These are phyloP conservation scores for Drechmeria coniospora DNA, from an alignment of 2,329 filamentous ascomycete species.

Conservation along the genomic window DNA sequence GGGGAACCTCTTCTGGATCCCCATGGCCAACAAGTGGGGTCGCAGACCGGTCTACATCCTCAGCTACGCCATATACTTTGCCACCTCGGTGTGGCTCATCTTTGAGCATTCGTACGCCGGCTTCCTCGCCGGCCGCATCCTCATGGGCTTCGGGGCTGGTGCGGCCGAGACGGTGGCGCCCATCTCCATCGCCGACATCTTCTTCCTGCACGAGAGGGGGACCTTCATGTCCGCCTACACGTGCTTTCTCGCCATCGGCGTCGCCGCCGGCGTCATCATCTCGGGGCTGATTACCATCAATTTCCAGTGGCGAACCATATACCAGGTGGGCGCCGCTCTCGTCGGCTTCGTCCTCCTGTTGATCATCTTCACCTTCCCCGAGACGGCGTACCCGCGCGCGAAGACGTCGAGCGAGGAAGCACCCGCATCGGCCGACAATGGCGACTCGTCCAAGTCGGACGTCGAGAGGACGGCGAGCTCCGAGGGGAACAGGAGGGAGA, in stretches of 20 bases:
- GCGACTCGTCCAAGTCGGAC: constrained; percentile 6
- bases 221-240: constrained; percentile 32
- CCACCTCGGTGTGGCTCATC: constrained; percentile 24
- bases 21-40: constrained; percentile 28
- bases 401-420: not conserved
- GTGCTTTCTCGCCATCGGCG: constrained; percentile 24
- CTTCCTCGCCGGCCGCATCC: constrained; percentile 29
- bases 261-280: constrained; percentile 26
- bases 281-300: constrained; percentile 32
- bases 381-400: constrained; percentile 31
- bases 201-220: constrained; percentile 41
- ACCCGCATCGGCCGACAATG: constrained; percentile 3
- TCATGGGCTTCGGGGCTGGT: constrained; percentile 37
- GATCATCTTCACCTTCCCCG: constrained; percentile 37
- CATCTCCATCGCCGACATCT: constrained; percentile 37
- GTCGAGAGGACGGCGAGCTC: constrained; percentile 5
- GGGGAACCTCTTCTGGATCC: constrained; percentile 31
- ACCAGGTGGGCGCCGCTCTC: constrained; percentile 33
- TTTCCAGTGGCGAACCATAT: constrained; percentile 34
- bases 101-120: constrained; percentile 24
- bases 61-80: constrained; percentile 28
- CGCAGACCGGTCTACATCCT: constrained; percentile 26
- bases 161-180: constrained; percentile 36
- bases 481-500: constrained; percentile 9
- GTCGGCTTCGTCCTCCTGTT: constrained; percentile 31